Evolutionary conservation across 2,329 filamentous ascomycete species (phyloP), one percentile per base, ranked within the genome.

Genomic region (Apiospora marii): DNA sequence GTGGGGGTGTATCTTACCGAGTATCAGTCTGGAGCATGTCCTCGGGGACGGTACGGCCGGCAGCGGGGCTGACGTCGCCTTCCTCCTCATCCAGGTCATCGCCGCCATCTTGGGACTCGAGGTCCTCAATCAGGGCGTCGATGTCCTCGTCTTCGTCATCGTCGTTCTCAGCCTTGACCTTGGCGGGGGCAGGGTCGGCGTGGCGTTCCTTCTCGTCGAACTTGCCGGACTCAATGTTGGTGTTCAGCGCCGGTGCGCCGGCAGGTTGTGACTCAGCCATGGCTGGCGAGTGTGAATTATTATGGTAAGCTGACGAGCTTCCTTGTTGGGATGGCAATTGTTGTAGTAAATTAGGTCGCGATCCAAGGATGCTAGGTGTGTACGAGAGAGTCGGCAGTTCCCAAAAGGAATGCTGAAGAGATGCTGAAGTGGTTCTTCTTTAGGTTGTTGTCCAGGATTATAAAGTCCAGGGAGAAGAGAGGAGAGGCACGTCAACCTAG

Each of bases 141-240:
- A 97, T 94, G 81, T 96, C 92, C 85, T 94, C 93, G 78, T 94
- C 92, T 67, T 93, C 92, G 30, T 95, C 92, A 68, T 94, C 92
- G 7, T 92, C 91, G 43, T 88, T 89, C 61, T 83, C 85, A 30
- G 79, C 81, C 79, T 84, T 85, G 73, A 80, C 78, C 78, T 84
- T 83, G 79, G 82, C 81, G 73, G 81, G 74, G 58, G 81, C 75
- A 67, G 80, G 77, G 51, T 79, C 78, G 74, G 82, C 79, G 72
- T 83, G 74, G 71, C 79, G 79, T 72, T 82, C 83, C 86, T 92
- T 92, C 86, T 92, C 91, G 82, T 91, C 87, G 82, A 92, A 92
- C 81, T 86, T 84, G 76, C 90, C 90, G 76, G 88, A 88, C 82
- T 91, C 90, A 79, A 92, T 91, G 81, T 88, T 88, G 80, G 90